Evolutionary conservation across 2,329 filamentous ascomycete genomes (phyloP).

Genomic region (Ascochyta clinopodiicola): DNA sequence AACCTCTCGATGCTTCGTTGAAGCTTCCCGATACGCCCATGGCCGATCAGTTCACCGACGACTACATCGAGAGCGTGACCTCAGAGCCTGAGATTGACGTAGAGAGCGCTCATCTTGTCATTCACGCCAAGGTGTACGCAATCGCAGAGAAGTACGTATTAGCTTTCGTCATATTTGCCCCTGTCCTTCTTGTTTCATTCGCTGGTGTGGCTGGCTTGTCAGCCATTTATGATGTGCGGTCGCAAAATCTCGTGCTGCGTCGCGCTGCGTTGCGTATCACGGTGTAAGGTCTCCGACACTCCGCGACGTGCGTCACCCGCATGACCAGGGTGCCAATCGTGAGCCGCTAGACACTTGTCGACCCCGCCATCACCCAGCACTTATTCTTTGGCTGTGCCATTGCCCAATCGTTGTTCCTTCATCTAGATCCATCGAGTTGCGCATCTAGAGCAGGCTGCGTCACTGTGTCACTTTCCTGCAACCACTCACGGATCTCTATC

Average conservation of each 20-base stretch:
- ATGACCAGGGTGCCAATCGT: conserved; percentile 27
- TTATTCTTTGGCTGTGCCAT: background rate
- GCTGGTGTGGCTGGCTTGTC: conserved; percentile 17
- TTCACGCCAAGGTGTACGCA: conserved; percentile 58
- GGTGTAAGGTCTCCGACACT: conserved; percentile 35
- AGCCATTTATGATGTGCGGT: conserved; percentile 19
- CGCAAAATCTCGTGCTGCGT: conserved; percentile 16
- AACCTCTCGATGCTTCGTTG: conserved; percentile 28
- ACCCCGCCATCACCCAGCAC: conserved; percentile 12
- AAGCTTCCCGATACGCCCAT: conserved; percentile 43
- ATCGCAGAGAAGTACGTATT: conserved; percentile 56
- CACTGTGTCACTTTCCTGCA: conserved; percentile 20
- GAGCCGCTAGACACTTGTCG: conserved; percentile 6
- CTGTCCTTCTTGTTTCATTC: conserved; percentile 22
- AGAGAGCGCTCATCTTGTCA: conserved; percentile 52
- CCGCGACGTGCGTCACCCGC: conserved; percentile 40
- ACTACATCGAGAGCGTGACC: conserved; percentile 37
- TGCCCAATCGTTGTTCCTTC: conserved; percentile 25
- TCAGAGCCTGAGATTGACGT: conserved; percentile 46
- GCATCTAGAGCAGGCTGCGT: conserved; percentile 27
- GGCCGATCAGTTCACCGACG: conserved; percentile 43
- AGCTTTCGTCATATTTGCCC: conserved; percentile 18
- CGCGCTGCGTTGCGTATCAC: conserved; percentile 24
- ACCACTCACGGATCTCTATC: conserved; percentile 15
- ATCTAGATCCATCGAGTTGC: conserved; percentile 14